These are phyloP conservation scores for Isabelozyma gotoi DNA, from an alignment of 805 yeast species.

Conservation along the genomic window DNA sequence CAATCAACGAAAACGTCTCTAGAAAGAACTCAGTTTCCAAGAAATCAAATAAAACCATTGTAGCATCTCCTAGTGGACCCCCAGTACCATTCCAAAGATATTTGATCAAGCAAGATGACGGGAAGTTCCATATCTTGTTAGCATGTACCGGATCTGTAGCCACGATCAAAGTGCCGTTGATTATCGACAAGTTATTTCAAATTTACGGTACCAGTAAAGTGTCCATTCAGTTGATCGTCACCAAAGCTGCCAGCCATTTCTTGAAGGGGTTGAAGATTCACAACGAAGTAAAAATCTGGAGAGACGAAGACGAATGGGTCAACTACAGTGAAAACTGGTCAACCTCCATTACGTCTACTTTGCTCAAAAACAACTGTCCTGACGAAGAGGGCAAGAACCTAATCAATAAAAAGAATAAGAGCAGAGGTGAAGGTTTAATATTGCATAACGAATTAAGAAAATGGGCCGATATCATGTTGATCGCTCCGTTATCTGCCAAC, in stretches of 20 bases:
- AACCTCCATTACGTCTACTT: constrained; percentile 17
- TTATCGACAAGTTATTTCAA: constrained; percentile 82
- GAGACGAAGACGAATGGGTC: constrained; percentile 92
- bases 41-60: constrained; percentile 50
- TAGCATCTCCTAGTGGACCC: constrained; percentile 58
- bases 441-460: constrained; percentile 44
- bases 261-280: constrained; percentile 58
- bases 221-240: constrained; percentile 81
- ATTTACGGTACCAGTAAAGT: constrained; percentile 68
- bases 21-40: constrained; percentile 23
- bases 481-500: constrained; percentile 48
- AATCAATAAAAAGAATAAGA: constrained; percentile 21
- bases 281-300: constrained; percentile 81
- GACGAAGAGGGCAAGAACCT: constrained; percentile 3
- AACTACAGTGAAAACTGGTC: constrained; percentile 29
- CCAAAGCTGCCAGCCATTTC: constrained; percentile 77
- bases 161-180: constrained; percentile 86
- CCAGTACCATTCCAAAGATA: constrained; percentile 75
- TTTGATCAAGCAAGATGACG: constrained; percentile 72
- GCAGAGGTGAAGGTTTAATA: constrained; percentile 36
- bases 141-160: constrained; percentile 98
- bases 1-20: constrained; percentile 12
- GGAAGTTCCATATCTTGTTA: constrained; percentile 80
- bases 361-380: constrained; percentile 3
- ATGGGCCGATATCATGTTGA: constrained; percentile 49